Percentiles rank a stretch among this genome's conserved stretches.
These are phyloP conservation scores for Wickerhamiella siamensis DNA, from an alignment of 805 yeast genomes.

Conservation along the genomic window DNA sequence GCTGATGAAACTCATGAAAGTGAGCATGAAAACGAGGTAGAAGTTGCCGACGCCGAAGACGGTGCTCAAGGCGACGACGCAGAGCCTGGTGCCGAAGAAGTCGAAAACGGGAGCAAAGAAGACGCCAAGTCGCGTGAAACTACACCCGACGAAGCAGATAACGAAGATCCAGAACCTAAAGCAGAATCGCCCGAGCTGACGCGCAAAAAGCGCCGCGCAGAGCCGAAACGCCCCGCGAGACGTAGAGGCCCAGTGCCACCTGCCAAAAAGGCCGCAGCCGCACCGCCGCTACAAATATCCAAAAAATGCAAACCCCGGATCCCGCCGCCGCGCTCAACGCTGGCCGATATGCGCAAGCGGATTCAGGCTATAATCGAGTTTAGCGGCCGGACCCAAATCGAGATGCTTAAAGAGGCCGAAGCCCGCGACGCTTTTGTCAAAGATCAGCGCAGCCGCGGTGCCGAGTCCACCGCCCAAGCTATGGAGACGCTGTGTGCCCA, in stretches of 20 bases:
- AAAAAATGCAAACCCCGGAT: slow-evolving; percentile 40
- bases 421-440: slow-evolving; percentile 37
- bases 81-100: not conserved
- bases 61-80: slow-evolving; percentile 20
- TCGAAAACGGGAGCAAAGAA: not conserved
- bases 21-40: slow-evolving; percentile 3
- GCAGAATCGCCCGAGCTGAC: not conserved
- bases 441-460: slow-evolving; percentile 19
- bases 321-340: slow-evolving; percentile 60
- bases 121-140: not conserved
- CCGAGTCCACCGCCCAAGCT: slow-evolving; percentile 14
- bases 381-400: slow-evolving; percentile 74
- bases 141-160: not conserved
- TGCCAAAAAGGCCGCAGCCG: not conserved
- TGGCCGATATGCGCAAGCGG: slow-evolving; percentile 76
- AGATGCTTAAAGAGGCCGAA: slow-evolving; percentile 60
- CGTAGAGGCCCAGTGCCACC: not conserved
- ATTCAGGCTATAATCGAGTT: slow-evolving; percentile 85
- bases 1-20: not conserved
- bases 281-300: not conserved
- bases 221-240: not conserved
- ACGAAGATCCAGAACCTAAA: too few species aligned
- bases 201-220: not conserved
- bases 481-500: slow-evolving; percentile 33
- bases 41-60: slow-evolving; percentile 17